A percentile compares a stretch with the other conserved stretches of the same genome.
phyloP scores from a whole-genome alignment of 176 grass and related monocot species.

The Stipa capillata region DNA sequence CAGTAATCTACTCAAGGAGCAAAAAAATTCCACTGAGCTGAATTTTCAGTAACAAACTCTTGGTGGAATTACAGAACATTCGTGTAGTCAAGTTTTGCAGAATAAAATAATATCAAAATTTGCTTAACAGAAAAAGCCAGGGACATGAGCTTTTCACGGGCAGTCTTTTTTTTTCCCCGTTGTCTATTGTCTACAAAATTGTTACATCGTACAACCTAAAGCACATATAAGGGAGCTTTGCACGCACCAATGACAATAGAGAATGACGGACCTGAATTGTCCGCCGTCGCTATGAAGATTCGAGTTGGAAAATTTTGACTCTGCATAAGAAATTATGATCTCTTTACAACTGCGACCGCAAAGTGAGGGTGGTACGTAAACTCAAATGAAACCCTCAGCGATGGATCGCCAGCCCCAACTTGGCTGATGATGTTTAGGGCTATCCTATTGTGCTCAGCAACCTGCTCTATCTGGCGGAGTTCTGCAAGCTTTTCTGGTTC shows the following conservation, averaged over 20 bases:
- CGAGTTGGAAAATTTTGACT: not conserved
- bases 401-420: constrained; percentile 51
- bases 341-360: constrained; percentile 86
- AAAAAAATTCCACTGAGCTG: no score
- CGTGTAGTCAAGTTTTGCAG: not conserved
- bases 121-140: constrained; percentile 4
- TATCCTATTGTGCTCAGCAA: constrained; percentile 84
- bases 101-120: constrained; percentile 1
- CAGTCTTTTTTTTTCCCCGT: not conserved
- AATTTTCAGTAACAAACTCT: not conserved
- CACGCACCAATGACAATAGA: constrained; percentile 1
- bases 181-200: constrained; percentile 41
- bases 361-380: constrained; percentile 81
- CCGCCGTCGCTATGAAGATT: not conserved
- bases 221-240: not conserved
- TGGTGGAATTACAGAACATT: not conserved
- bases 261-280: not conserved
- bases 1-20: no score
- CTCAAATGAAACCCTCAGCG: constrained; percentile 77
- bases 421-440: constrained; percentile 84
- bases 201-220: constrained; percentile 25
- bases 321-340: constrained; percentile 42
- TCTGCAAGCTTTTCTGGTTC: constrained; percentile 68
- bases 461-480: constrained; percentile 79
- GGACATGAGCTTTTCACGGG: not conserved